Base-by-base conservation (phyloP, 2,329 filamentous ascomycete species). In the Curvularia verruculosa region DNA sequence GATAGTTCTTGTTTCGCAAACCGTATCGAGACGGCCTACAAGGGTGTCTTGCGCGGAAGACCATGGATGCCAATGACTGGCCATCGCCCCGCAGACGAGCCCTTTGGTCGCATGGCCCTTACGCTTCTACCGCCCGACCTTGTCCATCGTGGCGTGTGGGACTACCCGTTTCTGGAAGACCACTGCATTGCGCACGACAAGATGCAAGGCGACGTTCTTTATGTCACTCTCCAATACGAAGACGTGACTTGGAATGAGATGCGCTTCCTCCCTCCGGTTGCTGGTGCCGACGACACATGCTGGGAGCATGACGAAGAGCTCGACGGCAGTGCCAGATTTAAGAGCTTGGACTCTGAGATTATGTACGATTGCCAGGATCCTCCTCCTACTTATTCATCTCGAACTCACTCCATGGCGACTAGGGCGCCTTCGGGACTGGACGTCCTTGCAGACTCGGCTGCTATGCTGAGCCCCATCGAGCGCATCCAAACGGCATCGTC, bases 311-410 rank as follows among this genome's bases (percentile, higher is more conserved):
- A 78, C 40, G 73, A 74, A 50, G 75, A 77, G 52, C 70, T 78
- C 9, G 76, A 78, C 55, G 75, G 75, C 43, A 63, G 67, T 21
- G 64, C 66, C 60, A 75, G 69, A 52, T 73, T 68, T 63, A 74
- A 73, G 67, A 74, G 69, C 63, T 58, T 76, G 65, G 72, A 77
- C 59, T 71, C 74, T 44, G 75, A 78, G 62, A 72, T 77, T 57
- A 77, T 77, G 74, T 77, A 78, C 71, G 74, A 76, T 60, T 77
- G 76, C 63, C 73, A 75, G 67, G 72, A 76, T 65, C 74, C 75
- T 72, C 76, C 76, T 68, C 76, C 76, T 39, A 75, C 74, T 46
- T 78, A 78, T 71, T 75, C 73, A 56, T 77, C 75, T 59, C 72
- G 74, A 71, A 75, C 72, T 75, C 72, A 75, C 71, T 72, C 71